Conservation (phyloP, 176 grass and related monocot genomes). For the Bolboschoenus planiculmis region DNA sequence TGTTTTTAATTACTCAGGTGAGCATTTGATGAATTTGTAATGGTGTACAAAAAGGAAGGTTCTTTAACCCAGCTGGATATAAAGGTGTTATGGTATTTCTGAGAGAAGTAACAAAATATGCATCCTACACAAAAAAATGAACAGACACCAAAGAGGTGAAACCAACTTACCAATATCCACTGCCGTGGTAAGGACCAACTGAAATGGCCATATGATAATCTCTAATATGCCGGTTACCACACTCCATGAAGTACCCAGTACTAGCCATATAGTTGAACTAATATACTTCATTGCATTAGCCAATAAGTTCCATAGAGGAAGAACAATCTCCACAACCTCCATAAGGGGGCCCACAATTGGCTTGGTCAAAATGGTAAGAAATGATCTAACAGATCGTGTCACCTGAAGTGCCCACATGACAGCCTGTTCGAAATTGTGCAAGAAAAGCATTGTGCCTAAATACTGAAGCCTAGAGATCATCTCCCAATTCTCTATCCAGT, state of each 20-base stretch:
- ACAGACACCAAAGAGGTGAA: conserved; percentile 9
- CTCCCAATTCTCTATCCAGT: conserved; percentile 99
- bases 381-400: conserved; percentile 52
- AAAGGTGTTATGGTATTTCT: neutral
- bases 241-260: conserved; percentile 51
- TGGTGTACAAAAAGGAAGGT: neutral
- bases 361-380: conserved; percentile 64
- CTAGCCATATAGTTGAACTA: conserved; percentile 39
- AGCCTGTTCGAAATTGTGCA: conserved; percentile 85
- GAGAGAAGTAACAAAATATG: conserved; percentile 18
- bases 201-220: conserved; percentile 79
- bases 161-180: conserved; percentile 56
- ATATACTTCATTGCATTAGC: conserved; percentile 47
- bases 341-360: conserved; percentile 64
- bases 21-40: conserved; percentile 1
- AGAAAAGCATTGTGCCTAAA: conserved; percentile 96
- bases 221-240: conserved; percentile 43
- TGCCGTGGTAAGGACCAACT: conserved; percentile 44
- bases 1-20: neutral
- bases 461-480: conserved; percentile 95
- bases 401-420: conserved; percentile 79
- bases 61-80: neutral
- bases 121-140: conserved; percentile 2
- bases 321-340: conserved; percentile 65
- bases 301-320: conserved; percentile 73